Evolutionary conservation across 345 rosid genomes (phyloP).

Genomic region (Gossypium sturtianum): DNA sequence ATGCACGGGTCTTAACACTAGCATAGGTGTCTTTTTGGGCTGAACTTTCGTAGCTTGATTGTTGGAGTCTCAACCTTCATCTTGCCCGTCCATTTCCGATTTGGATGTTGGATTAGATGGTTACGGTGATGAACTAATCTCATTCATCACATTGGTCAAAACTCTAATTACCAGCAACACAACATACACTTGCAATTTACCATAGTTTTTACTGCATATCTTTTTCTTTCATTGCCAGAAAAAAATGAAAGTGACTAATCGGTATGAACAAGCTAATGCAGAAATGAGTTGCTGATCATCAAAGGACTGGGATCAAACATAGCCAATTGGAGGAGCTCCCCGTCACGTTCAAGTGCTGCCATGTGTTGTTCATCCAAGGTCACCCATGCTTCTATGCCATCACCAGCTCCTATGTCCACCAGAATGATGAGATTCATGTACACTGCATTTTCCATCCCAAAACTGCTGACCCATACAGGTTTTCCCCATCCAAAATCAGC

Average conservation of each 20-base stretch:
- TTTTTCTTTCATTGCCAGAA: not conserved
- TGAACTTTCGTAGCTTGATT: not conserved
- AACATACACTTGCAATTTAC: not conserved
- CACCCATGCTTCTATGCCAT: slow-evolving; percentile 50
- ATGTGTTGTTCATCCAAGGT: slow-evolving; percentile 40
- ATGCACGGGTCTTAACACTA: too few species aligned
- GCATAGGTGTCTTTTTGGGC: not conserved
- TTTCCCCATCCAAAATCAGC: slow-evolving; percentile 43
- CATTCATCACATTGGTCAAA: not conserved
- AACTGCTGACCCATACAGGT: slow-evolving; percentile 35
- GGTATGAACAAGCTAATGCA: not conserved
- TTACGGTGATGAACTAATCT: not conserved
- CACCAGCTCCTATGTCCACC: slow-evolving; percentile 28
- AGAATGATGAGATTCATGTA: slow-evolving; percentile 34
- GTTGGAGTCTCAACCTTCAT: not conserved
- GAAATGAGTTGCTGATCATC: not conserved
- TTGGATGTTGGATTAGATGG: not conserved
- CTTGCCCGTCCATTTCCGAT: not conserved
- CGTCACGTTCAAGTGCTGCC: slow-evolving; percentile 21
- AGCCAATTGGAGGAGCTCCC: slow-evolving; percentile 23
- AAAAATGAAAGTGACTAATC: not conserved
- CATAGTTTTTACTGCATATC: not conserved
- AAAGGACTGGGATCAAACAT: slow-evolving; percentile 33
- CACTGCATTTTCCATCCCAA: slow-evolving; percentile 13
- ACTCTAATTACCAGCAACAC: not conserved